Evolutionary conservation across 768 basidiomycete species (phyloP).

Genomic region (Lactifluus piperatus): DNA sequence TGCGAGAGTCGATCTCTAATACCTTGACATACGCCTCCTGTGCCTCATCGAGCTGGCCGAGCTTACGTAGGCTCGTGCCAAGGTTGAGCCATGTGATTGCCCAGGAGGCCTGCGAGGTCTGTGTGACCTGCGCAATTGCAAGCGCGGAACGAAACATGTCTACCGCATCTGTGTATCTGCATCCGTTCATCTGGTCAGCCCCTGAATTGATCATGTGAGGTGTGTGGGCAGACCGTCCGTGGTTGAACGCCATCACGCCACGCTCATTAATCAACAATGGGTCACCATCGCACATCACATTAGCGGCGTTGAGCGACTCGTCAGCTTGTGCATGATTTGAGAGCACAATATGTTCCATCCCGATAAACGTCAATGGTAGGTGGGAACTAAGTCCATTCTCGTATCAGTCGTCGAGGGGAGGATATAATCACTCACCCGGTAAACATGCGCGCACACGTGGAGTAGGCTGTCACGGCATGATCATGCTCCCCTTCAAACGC

Average conservation of each 20-base stretch:
- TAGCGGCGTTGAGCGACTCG: slow-evolving; percentile 79
- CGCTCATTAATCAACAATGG: slow-evolving; percentile 87
- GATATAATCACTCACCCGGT: slow-evolving; percentile 58
- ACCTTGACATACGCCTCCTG: slow-evolving; percentile 68
- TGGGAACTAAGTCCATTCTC: slow-evolving; percentile 62
- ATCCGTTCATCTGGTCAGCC: not conserved
- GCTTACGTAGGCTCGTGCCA: slow-evolving; percentile 79
- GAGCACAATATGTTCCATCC: slow-evolving; percentile 95
- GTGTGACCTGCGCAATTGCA: slow-evolving; percentile 74
- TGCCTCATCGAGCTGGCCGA: slow-evolving; percentile 55
- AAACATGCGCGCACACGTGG: slow-evolving; percentile 91
- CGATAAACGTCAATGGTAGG: slow-evolving; percentile 89
- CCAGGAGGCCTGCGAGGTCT: slow-evolving; percentile 81
- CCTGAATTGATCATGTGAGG: not conserved
- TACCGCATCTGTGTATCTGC: slow-evolving; percentile 66
- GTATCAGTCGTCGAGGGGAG: not conserved
- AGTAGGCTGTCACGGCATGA: slow-evolving; percentile 96
- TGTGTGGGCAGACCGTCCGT: slow-evolving; percentile 48
- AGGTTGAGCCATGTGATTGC: slow-evolving; percentile 86
- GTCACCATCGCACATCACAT: slow-evolving; percentile 76
- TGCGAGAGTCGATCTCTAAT: slow-evolving; percentile 79
- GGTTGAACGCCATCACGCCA: slow-evolving; percentile 88
- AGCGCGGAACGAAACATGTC: slow-evolving; percentile 67
- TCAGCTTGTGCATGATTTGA: slow-evolving; percentile 75
- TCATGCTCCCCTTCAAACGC: slow-evolving; percentile 97